Conservation (phyloP, 331 rosid species). For the Pyrus hybrid region DNA sequence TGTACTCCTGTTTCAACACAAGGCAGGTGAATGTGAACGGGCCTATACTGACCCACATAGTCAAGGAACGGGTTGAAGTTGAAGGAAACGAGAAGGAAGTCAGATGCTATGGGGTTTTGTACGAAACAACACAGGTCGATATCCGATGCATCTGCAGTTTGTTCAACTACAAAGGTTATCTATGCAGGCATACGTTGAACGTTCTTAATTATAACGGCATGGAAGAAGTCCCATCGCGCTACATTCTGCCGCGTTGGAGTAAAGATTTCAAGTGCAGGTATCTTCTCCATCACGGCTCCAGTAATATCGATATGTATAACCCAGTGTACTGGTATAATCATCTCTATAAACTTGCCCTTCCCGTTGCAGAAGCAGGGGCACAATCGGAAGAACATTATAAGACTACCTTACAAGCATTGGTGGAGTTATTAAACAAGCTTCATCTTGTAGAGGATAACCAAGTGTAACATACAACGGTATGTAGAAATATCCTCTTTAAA, state of each 20-base stretch:
- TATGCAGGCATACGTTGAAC: slow-evolving; percentile 62
- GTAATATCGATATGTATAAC: slow-evolving; percentile 17
- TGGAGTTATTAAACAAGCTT: slow-evolving; percentile 47
- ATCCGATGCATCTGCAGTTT: slow-evolving; percentile 74
- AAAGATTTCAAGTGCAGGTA: slow-evolving; percentile 43
- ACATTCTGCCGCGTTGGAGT: slow-evolving; percentile 62
- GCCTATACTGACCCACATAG: slow-evolving; percentile 48
- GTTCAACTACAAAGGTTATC: slow-evolving; percentile 64
- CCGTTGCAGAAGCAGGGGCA: slow-evolving; percentile 56
- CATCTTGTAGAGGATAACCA: slow-evolving; percentile 30
- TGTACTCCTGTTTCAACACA: slow-evolving; percentile 69
- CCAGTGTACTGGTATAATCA: slow-evolving; percentile 30
- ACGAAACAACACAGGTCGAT: slow-evolving; percentile 47
- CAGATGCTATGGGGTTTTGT: slow-evolving; percentile 48
- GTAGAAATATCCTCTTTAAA: too few species aligned
- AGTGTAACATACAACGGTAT: slow-evolving; percentile 18
- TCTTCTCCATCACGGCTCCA: slow-evolving; percentile 18
- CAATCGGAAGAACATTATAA: slow-evolving; percentile 51
- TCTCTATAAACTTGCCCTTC: slow-evolving; percentile 49
- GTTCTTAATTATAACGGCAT: slow-evolving; percentile 59
- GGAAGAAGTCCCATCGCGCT: slow-evolving; percentile 62
- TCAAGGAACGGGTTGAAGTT: slow-evolving; percentile 56
- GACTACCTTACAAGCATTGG: slow-evolving; percentile 54
- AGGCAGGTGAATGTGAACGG: slow-evolving; percentile 54
- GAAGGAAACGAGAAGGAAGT: slow-evolving; percentile 48